Percentiles rank a stretch among this genome's conserved stretches.
These are phyloP conservation scores for Aspergillus ustus DNA, from an alignment of 2,329 filamentous ascomycete genomes.

Conservation along the genomic window DNA sequence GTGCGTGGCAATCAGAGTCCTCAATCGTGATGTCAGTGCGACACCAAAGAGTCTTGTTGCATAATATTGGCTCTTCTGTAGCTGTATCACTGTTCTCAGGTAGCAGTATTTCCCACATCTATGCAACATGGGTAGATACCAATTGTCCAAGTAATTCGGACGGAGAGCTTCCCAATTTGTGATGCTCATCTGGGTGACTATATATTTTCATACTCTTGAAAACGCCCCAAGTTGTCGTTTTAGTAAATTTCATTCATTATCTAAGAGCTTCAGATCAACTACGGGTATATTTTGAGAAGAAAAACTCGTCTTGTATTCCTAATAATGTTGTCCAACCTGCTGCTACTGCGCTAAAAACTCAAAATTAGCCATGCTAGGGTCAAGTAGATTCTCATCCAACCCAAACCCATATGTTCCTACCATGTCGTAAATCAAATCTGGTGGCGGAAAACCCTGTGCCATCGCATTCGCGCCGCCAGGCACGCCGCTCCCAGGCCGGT, in stretches of 20 bases:
- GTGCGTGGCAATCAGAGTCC: constrained; percentile 3
- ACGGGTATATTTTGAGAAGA: not conserved
- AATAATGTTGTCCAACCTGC: not conserved
- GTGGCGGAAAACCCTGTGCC: constrained; percentile 47
- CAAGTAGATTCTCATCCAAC: constrained; percentile 46
- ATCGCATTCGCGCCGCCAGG: constrained; percentile 48
- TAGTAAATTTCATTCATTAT: not conserved
- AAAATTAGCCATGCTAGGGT: constrained; percentile 48
- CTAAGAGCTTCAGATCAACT: not conserved
- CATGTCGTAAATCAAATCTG: constrained; percentile 49
- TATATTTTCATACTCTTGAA: not conserved
- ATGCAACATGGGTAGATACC: too few relatives aligned
- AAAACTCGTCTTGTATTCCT: not conserved
- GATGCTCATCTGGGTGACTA: not conserved
- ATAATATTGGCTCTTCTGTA: not conserved
- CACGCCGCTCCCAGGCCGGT: constrained; percentile 32
- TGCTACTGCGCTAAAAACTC: constrained; percentile 42
- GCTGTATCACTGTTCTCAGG: not conserved
- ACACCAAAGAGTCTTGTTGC: not conserved
- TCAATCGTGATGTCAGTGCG: constrained; percentile 11
- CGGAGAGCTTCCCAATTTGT: too few relatives aligned
- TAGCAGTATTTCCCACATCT: not conserved
- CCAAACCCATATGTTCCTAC: constrained; percentile 50
- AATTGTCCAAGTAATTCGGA: too few relatives aligned
- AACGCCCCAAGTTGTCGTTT: too few relatives aligned